Conservation (phyloP, 1,139 yeast genomes). For the Keqinozyma sinolaborantium region DNA sequence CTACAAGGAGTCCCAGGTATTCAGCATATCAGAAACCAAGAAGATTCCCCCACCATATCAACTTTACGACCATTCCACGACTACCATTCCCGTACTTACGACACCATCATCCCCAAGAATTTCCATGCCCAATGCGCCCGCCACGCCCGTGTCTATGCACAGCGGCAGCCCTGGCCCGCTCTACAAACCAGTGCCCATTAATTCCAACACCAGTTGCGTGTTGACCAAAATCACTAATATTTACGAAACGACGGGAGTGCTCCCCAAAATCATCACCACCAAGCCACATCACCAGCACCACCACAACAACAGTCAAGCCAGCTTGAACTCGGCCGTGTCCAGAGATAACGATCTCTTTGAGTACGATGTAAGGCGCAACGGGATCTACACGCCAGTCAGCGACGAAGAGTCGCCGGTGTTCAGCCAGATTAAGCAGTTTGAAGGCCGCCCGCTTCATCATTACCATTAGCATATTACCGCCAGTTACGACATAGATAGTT, state of each 20-base stretch:
- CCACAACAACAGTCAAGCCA: conserved; percentile 25
- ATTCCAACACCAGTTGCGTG: conserved; percentile 8
- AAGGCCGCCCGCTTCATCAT: no score
- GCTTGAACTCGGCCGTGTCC: conserved; percentile 24
- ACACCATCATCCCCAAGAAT: conserved; percentile 1
- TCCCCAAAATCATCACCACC: conserved; percentile 7
- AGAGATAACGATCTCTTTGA: conserved; percentile 25
- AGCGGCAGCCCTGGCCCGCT: conserved; percentile 9
- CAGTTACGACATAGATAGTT: no score
- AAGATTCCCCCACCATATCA: conserved; percentile 4
- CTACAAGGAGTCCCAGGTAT: conserved; percentile 14
- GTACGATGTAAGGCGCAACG: conserved; percentile 20
- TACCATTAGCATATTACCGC: no score
- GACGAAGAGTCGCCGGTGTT: conserved; percentile 27
- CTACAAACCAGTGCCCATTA: conserved; percentile 16
- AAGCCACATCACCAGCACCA: conserved; percentile 12
- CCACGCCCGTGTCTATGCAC: conserved; percentile 3
- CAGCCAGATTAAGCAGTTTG: conserved; percentile 5
- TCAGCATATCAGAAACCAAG: conserved; percentile 3
- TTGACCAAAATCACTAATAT: conserved; percentile 8
- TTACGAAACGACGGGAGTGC: neutral
- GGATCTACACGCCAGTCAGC: conserved; percentile 31
- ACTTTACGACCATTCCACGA: neutral
- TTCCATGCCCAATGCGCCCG: conserved; percentile 4
- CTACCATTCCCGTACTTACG: conserved; percentile 1